A percentile compares a stretch with the other conserved stretches of the same genome.
phyloP scores from a whole-genome alignment of 805 yeast genomes.

The Priceomyces castillae region DNA sequence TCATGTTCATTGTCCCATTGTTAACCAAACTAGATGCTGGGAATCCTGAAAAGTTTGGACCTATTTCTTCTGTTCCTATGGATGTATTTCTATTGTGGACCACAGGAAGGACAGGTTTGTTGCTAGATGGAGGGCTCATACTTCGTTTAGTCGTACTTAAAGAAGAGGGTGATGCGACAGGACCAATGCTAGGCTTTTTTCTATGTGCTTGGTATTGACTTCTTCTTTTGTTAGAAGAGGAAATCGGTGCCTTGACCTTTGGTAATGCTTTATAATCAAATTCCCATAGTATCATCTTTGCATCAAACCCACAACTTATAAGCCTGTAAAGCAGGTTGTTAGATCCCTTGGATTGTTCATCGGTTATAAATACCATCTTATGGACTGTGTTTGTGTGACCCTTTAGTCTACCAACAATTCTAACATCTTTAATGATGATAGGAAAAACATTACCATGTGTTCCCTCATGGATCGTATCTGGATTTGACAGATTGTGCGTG shows the following conservation, averaged over 20 bases:
- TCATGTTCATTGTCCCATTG: constrained; percentile 21
- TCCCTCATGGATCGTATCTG: constrained; percentile 1
- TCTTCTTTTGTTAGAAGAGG: constrained; percentile 1
- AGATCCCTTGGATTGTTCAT: constrained; percentile 10
- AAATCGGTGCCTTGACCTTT: constrained; percentile 22
- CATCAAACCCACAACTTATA: constrained; percentile 39
- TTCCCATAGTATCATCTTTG: constrained; percentile 42
- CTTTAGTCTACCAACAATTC: constrained; percentile 35
- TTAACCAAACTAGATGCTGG: constrained; percentile 1
- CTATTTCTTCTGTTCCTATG: constrained; percentile 6
- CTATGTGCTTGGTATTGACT: constrained; percentile 7
- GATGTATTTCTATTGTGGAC: constrained; percentile 4
- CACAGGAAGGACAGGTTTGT: not conserved
- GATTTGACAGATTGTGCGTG: not conserved
- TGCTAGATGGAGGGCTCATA: not conserved
- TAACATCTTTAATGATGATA: constrained; percentile 36
- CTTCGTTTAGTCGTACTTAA: constrained; percentile 6
- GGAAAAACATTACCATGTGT: constrained; percentile 19
- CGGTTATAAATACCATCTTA: constrained; percentile 25
- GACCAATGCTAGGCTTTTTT: constrained; percentile 6
- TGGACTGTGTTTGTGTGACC: constrained; percentile 40
- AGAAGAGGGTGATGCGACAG: constrained; percentile 6
- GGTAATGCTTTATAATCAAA: constrained; percentile 43
- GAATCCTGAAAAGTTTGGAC: constrained; percentile 1
- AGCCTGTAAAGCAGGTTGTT: constrained; percentile 27